Conservation (phyloP, 2,329 filamentous ascomycete genomes). For the Pseudogymnoascus sp. region DNA sequence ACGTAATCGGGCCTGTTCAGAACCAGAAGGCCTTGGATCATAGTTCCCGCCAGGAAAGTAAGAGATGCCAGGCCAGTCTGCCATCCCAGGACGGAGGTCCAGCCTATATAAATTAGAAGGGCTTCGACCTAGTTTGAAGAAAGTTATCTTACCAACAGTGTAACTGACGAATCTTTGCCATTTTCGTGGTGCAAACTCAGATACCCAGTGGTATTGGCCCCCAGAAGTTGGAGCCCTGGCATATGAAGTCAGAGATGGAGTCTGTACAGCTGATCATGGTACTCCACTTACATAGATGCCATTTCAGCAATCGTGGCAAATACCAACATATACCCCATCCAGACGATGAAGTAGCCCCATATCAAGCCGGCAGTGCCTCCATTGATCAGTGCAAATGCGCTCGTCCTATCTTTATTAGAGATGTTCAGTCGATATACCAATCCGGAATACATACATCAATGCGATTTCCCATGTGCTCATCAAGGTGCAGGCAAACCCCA, state of each 20-base stretch:
- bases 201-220: constrained; percentile 53
- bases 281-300: constrained; percentile 21
- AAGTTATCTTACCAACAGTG: constrained; percentile 32
- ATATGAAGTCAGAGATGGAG: not conserved
- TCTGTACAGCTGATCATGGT: not conserved
- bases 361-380: constrained; percentile 29
- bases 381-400: constrained; percentile 22
- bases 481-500: constrained; percentile 36
- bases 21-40: constrained; percentile 36
- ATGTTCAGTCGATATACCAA: not conserved
- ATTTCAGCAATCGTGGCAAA: constrained; percentile 24
- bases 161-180: constrained; percentile 48
- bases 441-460: constrained; percentile 25
- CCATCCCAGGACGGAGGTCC: constrained; percentile 41
- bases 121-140: constrained; percentile 5
- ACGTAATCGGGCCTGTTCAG: constrained; percentile 30
- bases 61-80: constrained; percentile 34
- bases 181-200: constrained; percentile 40
- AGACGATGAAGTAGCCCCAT: constrained; percentile 32
- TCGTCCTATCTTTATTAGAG: constrained; percentile 28
- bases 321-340: constrained; percentile 25
- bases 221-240: constrained; percentile 45
- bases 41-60: constrained; percentile 36
- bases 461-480: constrained; percentile 39
- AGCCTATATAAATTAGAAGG: constrained; percentile 27